These are phyloP conservation scores for Leccinum sublutescens DNA, from an alignment of 768 basidiomycete species.

Conservation along the genomic window DNA sequence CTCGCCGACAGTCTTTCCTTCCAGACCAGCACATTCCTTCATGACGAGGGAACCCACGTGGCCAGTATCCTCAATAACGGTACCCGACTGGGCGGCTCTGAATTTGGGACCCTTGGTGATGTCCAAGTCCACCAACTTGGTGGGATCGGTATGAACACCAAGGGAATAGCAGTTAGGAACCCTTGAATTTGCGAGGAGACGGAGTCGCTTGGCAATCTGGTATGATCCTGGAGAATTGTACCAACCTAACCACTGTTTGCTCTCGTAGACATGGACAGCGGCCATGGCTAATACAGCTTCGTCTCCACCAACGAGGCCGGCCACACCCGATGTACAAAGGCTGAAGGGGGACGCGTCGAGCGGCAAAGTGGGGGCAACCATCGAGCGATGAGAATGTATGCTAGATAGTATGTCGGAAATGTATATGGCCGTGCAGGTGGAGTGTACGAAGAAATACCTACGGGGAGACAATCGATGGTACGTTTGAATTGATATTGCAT, in stretches of 20 bases:
- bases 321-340: background rate
- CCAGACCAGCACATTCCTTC: slow-evolving; percentile 1
- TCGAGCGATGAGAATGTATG: too few relatives aligned
- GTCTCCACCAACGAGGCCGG: slow-evolving; percentile 22
- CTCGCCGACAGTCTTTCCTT: background rate
- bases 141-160: slow-evolving; percentile 12
- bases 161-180: background rate
- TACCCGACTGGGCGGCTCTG: background rate
- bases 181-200: slow-evolving; percentile 15
- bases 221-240: slow-evolving; percentile 35
- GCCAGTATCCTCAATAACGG: slow-evolving; percentile 5
- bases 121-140: background rate
- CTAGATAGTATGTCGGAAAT: too few relatives aligned
- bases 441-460: too few relatives aligned
- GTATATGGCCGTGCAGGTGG: too few relatives aligned
- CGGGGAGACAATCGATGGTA: background rate
- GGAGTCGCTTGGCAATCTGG: slow-evolving; percentile 23
- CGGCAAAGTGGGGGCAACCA: too few relatives aligned
- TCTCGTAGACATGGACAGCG: slow-evolving; percentile 25
- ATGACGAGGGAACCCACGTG: slow-evolving; percentile 6
- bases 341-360: too few relatives aligned
- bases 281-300: slow-evolving; percentile 32
- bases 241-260: slow-evolving; percentile 29
- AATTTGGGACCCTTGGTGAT: slow-evolving; percentile 3
- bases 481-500: background rate